Evolutionary conservation across 1,139 yeast species (phyloP), one percentile per base, ranked within the genome.

Genomic region (Pichia sp.): DNA sequence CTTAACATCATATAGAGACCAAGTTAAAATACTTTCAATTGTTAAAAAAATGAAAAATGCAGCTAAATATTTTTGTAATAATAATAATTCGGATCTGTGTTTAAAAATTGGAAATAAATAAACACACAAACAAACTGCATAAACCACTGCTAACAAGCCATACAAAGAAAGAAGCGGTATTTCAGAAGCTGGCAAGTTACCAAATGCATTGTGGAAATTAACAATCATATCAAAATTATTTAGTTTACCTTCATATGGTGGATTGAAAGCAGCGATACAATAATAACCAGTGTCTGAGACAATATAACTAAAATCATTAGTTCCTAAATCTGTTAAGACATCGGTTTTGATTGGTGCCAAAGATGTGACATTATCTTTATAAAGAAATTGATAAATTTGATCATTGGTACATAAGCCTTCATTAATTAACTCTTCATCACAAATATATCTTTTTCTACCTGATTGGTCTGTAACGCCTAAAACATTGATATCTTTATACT

Each of bases 161-260:
- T 87, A 94, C 36, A 90, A 80, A 5, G 96, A 89, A 55, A 92
- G 74, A 61, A 90, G 88, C 30, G 97, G 96, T 56, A 88, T 84
- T 65, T 92, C 96, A 46, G 92, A 74, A 5, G 96, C 98, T 38
- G 95, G 79, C 53, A 92, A 72, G 54, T 86, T 79, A 48, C 98
- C 98, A 67, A 77, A 92, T 3, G 97, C 87, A 67, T 89, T 90
- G 69, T 88, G 94, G 68, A 87, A 92, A 60, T 82, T 81, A 39
- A 85, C 83, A 29, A 70, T 68, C 10, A 92, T 87, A 46, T 73
- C 66, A 65, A 83, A 92, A 18, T 62, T 54, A 5, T 61, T 58
- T 2, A 64, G 53, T 40, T 65, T 62, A 4, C 49, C 49, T 7
- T 45, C 43, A 40, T 47, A 58, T 9, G 49, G 46, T 25, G 73